These are phyloP conservation scores for Cucurbita argyrosperma DNA, from an alignment of 306 rosid species.

Conservation along the genomic window DNA sequence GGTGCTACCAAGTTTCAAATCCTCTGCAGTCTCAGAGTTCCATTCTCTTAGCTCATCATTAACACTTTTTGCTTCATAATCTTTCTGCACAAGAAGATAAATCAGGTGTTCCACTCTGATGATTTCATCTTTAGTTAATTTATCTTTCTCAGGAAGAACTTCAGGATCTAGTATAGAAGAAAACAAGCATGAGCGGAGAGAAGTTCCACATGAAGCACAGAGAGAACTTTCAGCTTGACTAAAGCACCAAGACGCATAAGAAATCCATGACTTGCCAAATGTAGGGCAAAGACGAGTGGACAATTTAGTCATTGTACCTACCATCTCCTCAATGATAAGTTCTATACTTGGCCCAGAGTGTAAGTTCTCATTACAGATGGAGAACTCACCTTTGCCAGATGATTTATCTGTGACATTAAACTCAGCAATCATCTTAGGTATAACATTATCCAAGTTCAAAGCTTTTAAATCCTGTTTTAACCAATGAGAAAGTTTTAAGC, in stretches of 20 bases:
- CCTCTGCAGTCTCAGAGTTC: conserved; percentile 20
- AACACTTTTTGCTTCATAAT: conserved; percentile 23
- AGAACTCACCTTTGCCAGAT: conserved; percentile 16
- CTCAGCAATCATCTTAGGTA: conserved; percentile 44
- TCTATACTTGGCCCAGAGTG: conserved; percentile 18
- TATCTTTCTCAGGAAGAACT: conserved; percentile 57
- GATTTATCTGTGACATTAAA: conserved; percentile 28
- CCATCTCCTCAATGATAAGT: conserved; percentile 55
- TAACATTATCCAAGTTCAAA: conserved; percentile 33
- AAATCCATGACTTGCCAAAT: conserved; percentile 88
- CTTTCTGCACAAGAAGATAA: conserved; percentile 31
- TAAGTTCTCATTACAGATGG: conserved; percentile 20
- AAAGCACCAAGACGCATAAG: conserved; percentile 95
- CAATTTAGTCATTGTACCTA: conserved; percentile 63
- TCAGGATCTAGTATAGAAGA: conserved; percentile 48
- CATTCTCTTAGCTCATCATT: conserved; percentile 29
- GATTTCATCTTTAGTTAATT: conserved; percentile 57
- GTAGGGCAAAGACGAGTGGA: conserved; percentile 71
- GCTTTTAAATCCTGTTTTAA: conserved; percentile 42
- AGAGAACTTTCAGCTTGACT: conserved; percentile 66
- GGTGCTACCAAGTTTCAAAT: conserved; percentile 24
- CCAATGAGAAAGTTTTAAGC: conserved; percentile 81
- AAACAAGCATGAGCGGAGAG: conserved; percentile 39
- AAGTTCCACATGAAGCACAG: conserved; percentile 27
- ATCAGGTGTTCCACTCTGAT: conserved; percentile 39